phyloP scores from a whole-genome alignment of 2,329 filamentous ascomycete species.

The Taxawa tesnikishii region DNA sequence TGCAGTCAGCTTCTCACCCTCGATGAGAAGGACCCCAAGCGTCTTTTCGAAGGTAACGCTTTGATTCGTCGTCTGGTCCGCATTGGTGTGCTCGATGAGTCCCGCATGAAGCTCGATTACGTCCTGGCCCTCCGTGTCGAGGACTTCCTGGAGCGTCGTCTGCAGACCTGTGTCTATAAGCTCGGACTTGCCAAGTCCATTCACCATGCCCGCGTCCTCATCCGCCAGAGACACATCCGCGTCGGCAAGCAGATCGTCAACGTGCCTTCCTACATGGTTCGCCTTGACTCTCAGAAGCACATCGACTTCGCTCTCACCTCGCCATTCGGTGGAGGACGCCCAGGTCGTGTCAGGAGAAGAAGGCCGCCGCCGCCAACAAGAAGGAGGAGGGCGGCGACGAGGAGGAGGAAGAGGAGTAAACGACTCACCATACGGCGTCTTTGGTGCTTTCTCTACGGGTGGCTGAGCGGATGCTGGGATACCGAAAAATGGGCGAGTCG shows the following conservation, averaged over 20 bases:
- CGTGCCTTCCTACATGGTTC: slow-evolving; percentile 98
- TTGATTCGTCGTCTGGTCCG: slow-evolving; percentile 99
- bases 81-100: slow-evolving; percentile 98
- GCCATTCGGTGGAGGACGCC: slow-evolving; percentile 93
- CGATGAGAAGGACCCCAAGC: slow-evolving; percentile 99
- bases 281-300: slow-evolving; percentile 99
- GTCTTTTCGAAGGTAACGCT: slow-evolving; percentile 99
- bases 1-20: slow-evolving; percentile 96
- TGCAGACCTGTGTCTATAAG: slow-evolving; percentile 99
- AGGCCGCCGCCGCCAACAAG: slow-evolving; percentile 90
- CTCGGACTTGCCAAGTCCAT: slow-evolving; percentile 99
- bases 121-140: slow-evolving; percentile 97
- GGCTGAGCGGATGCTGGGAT: neutral
- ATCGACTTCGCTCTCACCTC: slow-evolving; percentile 98
- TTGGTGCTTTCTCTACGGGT: neutral
- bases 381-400: slow-evolving; percentile 69
- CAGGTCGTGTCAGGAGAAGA: slow-evolving; percentile 98
- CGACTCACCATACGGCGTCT: slow-evolving; percentile 9
- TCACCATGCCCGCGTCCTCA: slow-evolving; percentile 99
- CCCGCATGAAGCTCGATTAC: slow-evolving; percentile 99
- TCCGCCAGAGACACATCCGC: slow-evolving; percentile 98
- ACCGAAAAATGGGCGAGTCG: neutral
- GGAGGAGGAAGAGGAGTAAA: slow-evolving; percentile 50
- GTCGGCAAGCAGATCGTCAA: slow-evolving; percentile 99
- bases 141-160: slow-evolving; percentile 99